Evolutionary conservation across 2,329 filamentous ascomycete genomes (phyloP).

Genomic region (Gaeumannomyces tritici): DNA sequence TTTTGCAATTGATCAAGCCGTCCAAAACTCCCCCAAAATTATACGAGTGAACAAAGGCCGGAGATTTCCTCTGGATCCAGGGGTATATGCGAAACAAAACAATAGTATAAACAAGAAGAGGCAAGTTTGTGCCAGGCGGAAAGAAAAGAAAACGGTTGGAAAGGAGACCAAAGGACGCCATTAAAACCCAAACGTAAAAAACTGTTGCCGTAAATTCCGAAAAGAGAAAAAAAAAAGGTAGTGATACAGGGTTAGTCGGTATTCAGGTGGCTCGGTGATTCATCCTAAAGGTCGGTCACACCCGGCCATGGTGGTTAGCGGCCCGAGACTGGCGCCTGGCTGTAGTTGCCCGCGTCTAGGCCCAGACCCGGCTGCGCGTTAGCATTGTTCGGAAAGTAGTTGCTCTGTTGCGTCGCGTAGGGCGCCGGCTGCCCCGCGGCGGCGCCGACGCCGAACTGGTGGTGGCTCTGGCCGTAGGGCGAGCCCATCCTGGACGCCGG

Average conservation of each 20-base stretch:
- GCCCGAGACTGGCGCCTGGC: background rate
- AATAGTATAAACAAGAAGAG: background rate
- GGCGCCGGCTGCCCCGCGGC: background rate
- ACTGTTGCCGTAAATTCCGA: background rate
- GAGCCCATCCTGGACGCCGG: background rate
- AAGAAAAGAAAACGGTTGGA: background rate
- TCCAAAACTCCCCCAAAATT: background rate
- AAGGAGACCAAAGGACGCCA: background rate
- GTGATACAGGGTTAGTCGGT: background rate
- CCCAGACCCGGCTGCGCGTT: background rate
- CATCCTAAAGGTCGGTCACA: background rate
- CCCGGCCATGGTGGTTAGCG: background rate
- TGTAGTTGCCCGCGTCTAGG: background rate
- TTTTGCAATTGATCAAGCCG: background rate
- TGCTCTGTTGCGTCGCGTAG: slow-evolving; percentile 1
- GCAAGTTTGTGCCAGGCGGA: too few species aligned
- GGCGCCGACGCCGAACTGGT: background rate
- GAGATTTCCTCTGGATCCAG: background rate
- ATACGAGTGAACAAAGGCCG: background rate
- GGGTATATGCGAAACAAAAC: background rate
- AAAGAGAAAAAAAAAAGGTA: background rate
- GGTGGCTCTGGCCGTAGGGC: slow-evolving; percentile 2
- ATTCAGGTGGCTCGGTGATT: background rate
- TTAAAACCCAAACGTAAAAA: background rate
- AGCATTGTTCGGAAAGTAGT: background rate